Evolutionary conservation across 164 flowering plant genomes (phyloP), one percentile per base, ranked within the genome.

Genomic region (Cinnamomum chago): DNA sequence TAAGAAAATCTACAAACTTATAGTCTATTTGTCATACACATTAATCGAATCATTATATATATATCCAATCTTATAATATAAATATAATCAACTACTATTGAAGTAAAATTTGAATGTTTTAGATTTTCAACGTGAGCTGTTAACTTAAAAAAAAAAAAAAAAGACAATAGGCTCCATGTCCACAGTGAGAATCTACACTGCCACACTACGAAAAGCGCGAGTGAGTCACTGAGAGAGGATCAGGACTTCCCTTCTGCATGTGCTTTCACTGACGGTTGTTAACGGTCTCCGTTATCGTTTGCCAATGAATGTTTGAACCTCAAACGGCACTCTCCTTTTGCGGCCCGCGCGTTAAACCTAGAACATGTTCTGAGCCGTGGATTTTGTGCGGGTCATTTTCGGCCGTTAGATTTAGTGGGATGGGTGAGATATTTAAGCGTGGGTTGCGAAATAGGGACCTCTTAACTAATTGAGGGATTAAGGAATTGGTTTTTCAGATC

Each of bases 251-350:
- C 0, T 30, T 7, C 2, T 25, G 40, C 13, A 24, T 27, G 27
- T 5, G 23, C 18, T 65, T 15, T 18, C 0, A n/a, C 70, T 79
- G 78, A 87, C 89, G 90, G 85, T 71, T 25, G 17, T 33, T 75
- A 73, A 83, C 84, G 87, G 80, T 62, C 20, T 12, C 69, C 72
- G 80, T 82, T 72, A 67, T 58, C 79, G 80, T 80, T 78, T 62
- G 73, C 76, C 72, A 27, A 67, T 77, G 85, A 78, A 86, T 90
- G 90, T 92, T 92, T 87, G 88, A 92, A 92, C 89, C 86, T 92
- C 89, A 87, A 92, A 90, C 94, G 97, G 97, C 93, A 83, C 85
- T 79, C 81, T 82, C 22, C n/a, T 55, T 17, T 15, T 28, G 35
- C 69, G 20, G 5, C 28, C 15, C 17, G 2, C 24, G 24, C 14